phyloP scores from a whole-genome alignment of 148 eudicot species.

The Hydrangea macrophylla region DNA sequence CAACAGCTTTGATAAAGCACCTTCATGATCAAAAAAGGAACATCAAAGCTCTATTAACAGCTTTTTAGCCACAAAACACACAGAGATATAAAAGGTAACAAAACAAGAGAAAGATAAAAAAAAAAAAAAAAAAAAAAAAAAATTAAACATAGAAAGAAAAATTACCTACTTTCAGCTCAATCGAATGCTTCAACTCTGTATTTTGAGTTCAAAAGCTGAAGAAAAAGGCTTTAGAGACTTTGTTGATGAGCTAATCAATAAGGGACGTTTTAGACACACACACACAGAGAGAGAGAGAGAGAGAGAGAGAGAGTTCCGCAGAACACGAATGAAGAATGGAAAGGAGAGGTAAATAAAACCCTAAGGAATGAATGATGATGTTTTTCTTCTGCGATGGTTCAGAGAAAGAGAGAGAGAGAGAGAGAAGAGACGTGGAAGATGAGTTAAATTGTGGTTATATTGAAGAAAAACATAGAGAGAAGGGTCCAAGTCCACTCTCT shows the following conservation, averaged over 20 bases:
- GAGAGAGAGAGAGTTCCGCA: not conserved
- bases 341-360: not conserved
- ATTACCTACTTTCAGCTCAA: not conserved
- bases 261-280: not conserved
- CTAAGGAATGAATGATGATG: not conserved
- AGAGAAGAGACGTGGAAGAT: not conserved
- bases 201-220: not conserved
- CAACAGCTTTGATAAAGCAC: not conserved
- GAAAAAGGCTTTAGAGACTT: not conserved
- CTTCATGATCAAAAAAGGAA: not conserved
- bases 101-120: no score
- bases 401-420: constrained; percentile 1
- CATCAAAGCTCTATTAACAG: not conserved
- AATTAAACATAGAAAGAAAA: not conserved
- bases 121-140: not conserved
- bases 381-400: not conserved
- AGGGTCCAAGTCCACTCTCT: not conserved
- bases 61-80: not conserved
- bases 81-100: not conserved
- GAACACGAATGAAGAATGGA: not conserved
- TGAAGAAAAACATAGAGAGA: not conserved
- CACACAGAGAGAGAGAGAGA: no score
- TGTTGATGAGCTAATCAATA: not conserved
- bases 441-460: not conserved
- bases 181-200: no score